Base-by-base conservation (phyloP, 768 basidiomycete species). In the Tulasnella sp. region DNA sequence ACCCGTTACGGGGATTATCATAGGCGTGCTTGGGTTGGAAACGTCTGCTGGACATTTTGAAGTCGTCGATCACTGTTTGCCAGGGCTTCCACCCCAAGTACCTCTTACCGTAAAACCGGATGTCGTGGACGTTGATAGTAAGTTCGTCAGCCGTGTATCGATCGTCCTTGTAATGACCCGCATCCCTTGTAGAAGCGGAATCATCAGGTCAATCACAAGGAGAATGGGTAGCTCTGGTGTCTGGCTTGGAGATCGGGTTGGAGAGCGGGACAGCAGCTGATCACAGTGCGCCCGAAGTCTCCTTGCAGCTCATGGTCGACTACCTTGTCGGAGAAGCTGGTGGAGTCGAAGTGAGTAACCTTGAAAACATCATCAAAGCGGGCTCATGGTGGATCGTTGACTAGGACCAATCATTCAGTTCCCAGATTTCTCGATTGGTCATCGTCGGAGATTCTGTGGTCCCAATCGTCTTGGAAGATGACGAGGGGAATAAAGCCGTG, bases 1-100 rank as follows among this genome's bases (percentile, higher is more conserved):
- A 43, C 71, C 96, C 15, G 89, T 97, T 4, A 98, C 94, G 7
- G 94, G 96, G 1, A 80, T 97, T 23, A 88, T 98, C 63, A 75
- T 91, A 56, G 90, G 85, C 21, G 90, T 80, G 0, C 76, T 99
- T 17, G 96, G 96, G 7, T 82, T 86, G 67, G 96, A 98, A 69
- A 96, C 88, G 0, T 73, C 79, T 2, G 74, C 74, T 31, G 96
- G 96, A 5, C 91, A 96, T 60, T 99, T 98, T 64, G 88, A 97
- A 67, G 92, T 93, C 6, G 77, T 87, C 19, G 94, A 98, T 69
- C 68, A 86, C 7, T 93, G 91, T 69, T 86, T 77, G 64, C 77
- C 92, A 2, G 93, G 83, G 0, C 73, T 94, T 70, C 84, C 94
- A 8, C 81, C 83, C 2, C 82, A 86, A 62, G 63, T 65, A 21